Base-by-base conservation (phyloP, 2,329 filamentous ascomycete species). In the Penicillium occitanis region DNA sequence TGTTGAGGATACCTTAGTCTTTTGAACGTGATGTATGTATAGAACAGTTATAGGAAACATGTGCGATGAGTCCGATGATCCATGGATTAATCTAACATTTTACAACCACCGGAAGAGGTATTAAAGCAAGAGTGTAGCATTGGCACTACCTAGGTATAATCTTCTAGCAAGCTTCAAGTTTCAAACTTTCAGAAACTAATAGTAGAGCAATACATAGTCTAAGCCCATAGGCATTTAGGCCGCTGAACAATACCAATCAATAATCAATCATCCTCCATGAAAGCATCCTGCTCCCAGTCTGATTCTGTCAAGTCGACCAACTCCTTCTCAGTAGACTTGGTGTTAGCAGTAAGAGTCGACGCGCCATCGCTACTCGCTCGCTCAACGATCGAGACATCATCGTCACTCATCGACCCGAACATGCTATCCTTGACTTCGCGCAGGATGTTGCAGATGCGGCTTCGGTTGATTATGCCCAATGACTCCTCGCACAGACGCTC, bases 401-500 rank as follows among this genome's bases (percentile, higher is more conserved):
- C 30, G 6, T 22, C 33, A n/a, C 50, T 53, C 53, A 22, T 37
- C 33, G 11, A 7, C 5, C 5, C 11, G 19, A 22, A 17, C 55
- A 65, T 51, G 3, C 28, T 40, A 17, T 50, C 25, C 33, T 30
- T 58, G 14, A 61, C 35, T 25, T 65, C 55, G 11, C 46, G 44
- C 46, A 65, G 50, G 35, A 61, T 53, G 19, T 61, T 61, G 46
- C 55, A 65, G 46, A 65, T 65, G 33, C 63, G 55, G 22, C 50
- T 48, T 5, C 63, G 63, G 17, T 65, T 65, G 6, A 65, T 53
- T n/a, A 65, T 37, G 4, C 63, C 63, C 22, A 65, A 48, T 5
- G 63, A 65, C 33, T 65, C 63, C 44, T 55, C 63, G 19, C 63
- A 65, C n/a, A 65, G 14, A 37, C 63, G 63, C 13, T 65, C 63